Percentiles rank a stretch among this genome's conserved stretches.
These are phyloP conservation scores for Capsicum baccatum DNA, from an alignment of 257 asterid species.

Conservation along the genomic window DNA sequence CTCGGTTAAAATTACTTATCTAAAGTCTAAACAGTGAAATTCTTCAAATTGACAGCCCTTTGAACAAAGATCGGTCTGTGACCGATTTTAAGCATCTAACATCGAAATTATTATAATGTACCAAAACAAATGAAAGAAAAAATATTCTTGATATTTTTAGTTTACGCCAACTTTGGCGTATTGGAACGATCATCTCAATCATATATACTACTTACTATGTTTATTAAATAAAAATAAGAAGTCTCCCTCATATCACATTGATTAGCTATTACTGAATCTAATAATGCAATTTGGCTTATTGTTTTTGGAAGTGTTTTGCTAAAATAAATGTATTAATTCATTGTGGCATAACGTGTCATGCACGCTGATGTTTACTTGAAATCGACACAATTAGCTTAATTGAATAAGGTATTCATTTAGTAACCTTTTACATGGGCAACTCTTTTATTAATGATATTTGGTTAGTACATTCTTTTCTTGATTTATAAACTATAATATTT, in stretches of 20 bases:
- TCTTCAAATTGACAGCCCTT: too few relatives aligned
- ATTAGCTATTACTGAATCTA: background rate
- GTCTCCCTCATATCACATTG: background rate
- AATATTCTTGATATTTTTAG: background rate
- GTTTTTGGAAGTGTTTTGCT: background rate
- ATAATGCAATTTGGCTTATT: background rate
- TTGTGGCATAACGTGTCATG: background rate
- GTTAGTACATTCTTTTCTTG: background rate
- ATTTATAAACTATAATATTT: background rate
- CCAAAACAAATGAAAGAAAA: background rate
- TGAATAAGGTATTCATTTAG: too few relatives aligned
- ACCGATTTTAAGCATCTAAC: background rate
- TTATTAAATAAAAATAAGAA: background rate
- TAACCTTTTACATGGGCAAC: background rate
- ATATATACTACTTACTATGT: background rate
- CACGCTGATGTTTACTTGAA: slow-evolving; percentile 23
- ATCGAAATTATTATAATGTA: background rate
- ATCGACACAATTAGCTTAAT: background rate
- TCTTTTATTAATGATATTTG: background rate
- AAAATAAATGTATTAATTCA: background rate
- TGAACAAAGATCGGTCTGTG: too few relatives aligned
- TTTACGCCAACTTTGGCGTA: background rate
- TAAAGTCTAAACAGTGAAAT: background rate
- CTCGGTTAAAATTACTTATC: background rate
- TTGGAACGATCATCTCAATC: background rate